A percentile compares a stretch with the other conserved stretches of the same genome.
phyloP scores from a whole-genome alignment of 2,329 filamentous ascomycete species.

The Aschersonia sp. region DNA sequence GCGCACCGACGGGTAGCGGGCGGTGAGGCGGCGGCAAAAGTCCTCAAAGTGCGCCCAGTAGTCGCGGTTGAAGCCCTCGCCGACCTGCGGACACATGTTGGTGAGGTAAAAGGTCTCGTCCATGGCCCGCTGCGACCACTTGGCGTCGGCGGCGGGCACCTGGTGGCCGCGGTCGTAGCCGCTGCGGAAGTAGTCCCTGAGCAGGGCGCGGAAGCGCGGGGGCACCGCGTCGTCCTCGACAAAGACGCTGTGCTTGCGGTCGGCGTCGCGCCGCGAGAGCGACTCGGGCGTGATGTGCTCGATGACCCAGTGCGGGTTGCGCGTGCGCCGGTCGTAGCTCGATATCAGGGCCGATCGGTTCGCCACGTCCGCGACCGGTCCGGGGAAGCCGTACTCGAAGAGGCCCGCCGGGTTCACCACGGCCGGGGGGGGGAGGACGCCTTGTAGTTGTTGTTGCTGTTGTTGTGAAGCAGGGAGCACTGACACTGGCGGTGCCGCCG shows the following conservation, averaged over 20 bases:
- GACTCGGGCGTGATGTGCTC: constrained; percentile 93
- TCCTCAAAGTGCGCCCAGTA: constrained; percentile 99
- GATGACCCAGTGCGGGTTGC: constrained; percentile 88
- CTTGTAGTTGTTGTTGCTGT: too few species aligned
- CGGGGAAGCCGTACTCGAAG: constrained; percentile 83
- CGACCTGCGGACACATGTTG: constrained; percentile 98
- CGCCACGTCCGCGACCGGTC: constrained; percentile 73
- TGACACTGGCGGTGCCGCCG: constrained; percentile 7
- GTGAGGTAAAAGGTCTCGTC: constrained; percentile 83
- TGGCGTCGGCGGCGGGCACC: constrained; percentile 88
- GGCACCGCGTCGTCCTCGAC: constrained; percentile 70
- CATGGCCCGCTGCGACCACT: constrained; percentile 91
- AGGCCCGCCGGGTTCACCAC: constrained; percentile 62
- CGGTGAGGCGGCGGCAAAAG: constrained; percentile 76
- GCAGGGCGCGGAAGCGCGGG: constrained; percentile 70
- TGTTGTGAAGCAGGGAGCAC: too few species aligned
- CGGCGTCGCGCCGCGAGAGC: constrained; percentile 56
- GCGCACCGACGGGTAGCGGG: constrained; percentile 69
- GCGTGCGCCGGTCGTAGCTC: constrained; percentile 74
- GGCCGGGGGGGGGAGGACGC: constrained; percentile 6
- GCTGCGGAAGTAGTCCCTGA: constrained; percentile 88
- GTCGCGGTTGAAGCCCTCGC: constrained; percentile 95
- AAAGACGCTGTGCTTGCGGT: constrained; percentile 74
- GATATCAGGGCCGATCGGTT: constrained; percentile 65
- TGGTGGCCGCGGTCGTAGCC: constrained; percentile 96